phyloP scores from a whole-genome alignment of 345 rosid genomes.

The Heritiera littoralis region DNA sequence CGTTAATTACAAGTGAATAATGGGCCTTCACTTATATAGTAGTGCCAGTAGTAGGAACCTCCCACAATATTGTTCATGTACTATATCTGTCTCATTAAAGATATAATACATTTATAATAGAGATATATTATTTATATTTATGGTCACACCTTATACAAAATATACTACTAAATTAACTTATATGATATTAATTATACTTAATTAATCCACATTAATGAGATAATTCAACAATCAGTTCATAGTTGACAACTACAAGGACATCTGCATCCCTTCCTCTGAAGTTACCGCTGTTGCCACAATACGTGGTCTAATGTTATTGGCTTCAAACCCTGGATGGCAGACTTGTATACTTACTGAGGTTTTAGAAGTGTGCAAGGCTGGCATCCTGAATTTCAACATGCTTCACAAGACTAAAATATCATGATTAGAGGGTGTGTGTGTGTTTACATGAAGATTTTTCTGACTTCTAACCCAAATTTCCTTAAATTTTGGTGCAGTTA shows the following conservation, averaged over 20 bases:
- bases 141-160: too few species aligned
- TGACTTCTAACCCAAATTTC: neutral
- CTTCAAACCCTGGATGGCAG: slow-evolving; percentile 16
- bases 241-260: slow-evolving; percentile 30
- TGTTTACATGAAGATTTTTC: neutral
- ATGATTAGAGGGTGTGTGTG: neutral
- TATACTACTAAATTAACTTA: too few species aligned
- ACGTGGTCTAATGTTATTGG: slow-evolving; percentile 20
- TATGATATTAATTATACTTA: too few species aligned
- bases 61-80: too few species aligned
- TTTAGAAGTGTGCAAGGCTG: neutral
- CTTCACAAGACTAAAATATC: slow-evolving; percentile 16
- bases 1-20: too few species aligned
- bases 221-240: slow-evolving; percentile 3
- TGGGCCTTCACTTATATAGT: too few species aligned
- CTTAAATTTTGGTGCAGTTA: slow-evolving; percentile 6
- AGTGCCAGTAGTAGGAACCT: too few species aligned
- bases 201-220: too few species aligned
- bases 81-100: too few species aligned
- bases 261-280: slow-evolving; percentile 18
- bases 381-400: neutral
- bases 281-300: slow-evolving; percentile 6
- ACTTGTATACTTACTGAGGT: slow-evolving; percentile 14
- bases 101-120: too few species aligned
- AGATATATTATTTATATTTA: too few species aligned